Percentiles rank a stretch among this genome's conserved stretches.
These are phyloP conservation scores for Cyberlindnera samutprakarnensis DNA, from an alignment of 805 yeast genomes.

Conservation along the genomic window DNA sequence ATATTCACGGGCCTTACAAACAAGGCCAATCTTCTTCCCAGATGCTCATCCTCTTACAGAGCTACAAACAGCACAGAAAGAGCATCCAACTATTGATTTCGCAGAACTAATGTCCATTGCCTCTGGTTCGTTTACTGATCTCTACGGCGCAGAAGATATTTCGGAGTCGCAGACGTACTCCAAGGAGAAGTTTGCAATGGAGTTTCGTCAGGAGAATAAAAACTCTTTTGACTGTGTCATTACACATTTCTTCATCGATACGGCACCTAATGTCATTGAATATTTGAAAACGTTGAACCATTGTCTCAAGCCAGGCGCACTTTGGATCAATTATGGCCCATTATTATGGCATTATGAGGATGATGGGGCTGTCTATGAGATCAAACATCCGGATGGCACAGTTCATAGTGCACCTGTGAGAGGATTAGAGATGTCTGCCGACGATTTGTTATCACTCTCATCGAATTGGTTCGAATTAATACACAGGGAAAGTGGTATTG, in stretches of 20 bases:
- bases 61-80: slow-evolving; percentile 22
- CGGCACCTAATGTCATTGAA: slow-evolving; percentile 52
- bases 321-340: slow-evolving; percentile 66
- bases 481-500: slow-evolving; percentile 35
- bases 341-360: slow-evolving; percentile 67
- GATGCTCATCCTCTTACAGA: slow-evolving; percentile 40
- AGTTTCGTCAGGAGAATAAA: slow-evolving; percentile 34
- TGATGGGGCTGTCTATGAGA: slow-evolving; percentile 27
- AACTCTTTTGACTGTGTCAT: slow-evolving; percentile 37
- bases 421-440: slow-evolving; percentile 55
- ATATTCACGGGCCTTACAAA: slow-evolving; percentile 36
- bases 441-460: slow-evolving; percentile 43
- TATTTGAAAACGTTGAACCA: slow-evolving; percentile 42
- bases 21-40: slow-evolving; percentile 45
- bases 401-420: slow-evolving; percentile 28
- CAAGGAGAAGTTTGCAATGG: slow-evolving; percentile 29
- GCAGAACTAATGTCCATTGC: slow-evolving; percentile 59
- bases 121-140: slow-evolving; percentile 65
- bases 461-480: slow-evolving; percentile 44
- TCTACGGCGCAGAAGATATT: slow-evolving; percentile 44
- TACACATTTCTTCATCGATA: slow-evolving; percentile 59
- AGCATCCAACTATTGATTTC: slow-evolving; percentile 34
- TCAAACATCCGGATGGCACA: slow-evolving; percentile 14
- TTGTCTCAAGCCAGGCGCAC: slow-evolving; percentile 37
- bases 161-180: slow-evolving; percentile 13